phyloP scores from a whole-genome alignment of 805 yeast genomes.

The Kazachstania kunashirensis region DNA sequence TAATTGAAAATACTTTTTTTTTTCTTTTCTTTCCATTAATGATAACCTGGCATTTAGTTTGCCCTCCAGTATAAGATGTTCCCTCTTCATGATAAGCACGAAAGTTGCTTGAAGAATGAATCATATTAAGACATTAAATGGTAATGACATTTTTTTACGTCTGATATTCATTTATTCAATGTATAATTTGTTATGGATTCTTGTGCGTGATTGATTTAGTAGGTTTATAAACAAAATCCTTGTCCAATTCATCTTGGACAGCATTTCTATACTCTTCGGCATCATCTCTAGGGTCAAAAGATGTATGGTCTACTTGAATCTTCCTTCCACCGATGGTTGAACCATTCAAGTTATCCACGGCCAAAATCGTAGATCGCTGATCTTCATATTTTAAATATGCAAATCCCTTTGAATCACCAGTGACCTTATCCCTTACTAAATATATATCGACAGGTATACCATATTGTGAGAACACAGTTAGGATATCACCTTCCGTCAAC shows the following conservation, averaged over 20 bases:
- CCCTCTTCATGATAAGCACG: too few relatives aligned
- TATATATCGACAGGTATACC: conserved; percentile 77
- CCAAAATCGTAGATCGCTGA: conserved; percentile 68
- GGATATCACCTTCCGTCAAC: conserved; percentile 64
- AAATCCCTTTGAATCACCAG: conserved; percentile 64
- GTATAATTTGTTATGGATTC: too few relatives aligned
- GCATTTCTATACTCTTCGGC: conserved; percentile 40
- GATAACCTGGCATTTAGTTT: too few relatives aligned
- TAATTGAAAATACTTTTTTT: too few relatives aligned
- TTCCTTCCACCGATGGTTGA: conserved; percentile 39
- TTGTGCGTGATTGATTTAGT: too few relatives aligned
- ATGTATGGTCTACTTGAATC: conserved; percentile 63
- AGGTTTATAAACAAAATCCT: conserved; percentile 16
- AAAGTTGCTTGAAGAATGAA: too few relatives aligned
- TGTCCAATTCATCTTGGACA: conserved; percentile 26
- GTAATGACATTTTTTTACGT: too few relatives aligned
- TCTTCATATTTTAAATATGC: conserved; percentile 78
- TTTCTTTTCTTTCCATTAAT: too few relatives aligned
- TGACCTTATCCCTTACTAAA: conserved; percentile 52
- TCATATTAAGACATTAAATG: too few relatives aligned
- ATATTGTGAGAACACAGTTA: conserved; percentile 76
- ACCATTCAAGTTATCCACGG: conserved; percentile 85
- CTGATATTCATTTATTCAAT: too few relatives aligned
- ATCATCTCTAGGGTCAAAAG: conserved; percentile 45
- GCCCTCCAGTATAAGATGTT: too few relatives aligned